Percentiles rank a stretch among this genome's conserved stretches.
Evolutionary conservation across 768 basidiomycete genomes (phyloP).

Genomic region (Boletus rubescentipes): DNA sequence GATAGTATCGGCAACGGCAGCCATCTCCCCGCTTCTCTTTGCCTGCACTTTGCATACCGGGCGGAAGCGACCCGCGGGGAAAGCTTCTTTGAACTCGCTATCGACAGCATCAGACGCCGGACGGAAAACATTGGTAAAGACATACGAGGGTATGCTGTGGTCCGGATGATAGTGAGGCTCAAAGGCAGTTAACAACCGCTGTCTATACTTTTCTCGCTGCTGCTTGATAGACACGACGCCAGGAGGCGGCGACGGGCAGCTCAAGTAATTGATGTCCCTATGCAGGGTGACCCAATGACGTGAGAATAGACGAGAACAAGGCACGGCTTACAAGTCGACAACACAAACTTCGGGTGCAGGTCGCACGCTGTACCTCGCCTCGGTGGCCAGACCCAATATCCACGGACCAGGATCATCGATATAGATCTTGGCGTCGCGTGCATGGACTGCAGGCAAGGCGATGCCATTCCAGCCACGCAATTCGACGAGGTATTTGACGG

Average conservation of each 20-base stretch:
- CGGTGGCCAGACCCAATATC: slow-evolving; percentile 88
- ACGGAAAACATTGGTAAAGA: not conserved
- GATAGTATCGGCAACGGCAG: slow-evolving; percentile 86
- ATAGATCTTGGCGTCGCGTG: slow-evolving; percentile 88
- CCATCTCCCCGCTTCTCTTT: slow-evolving; percentile 73
- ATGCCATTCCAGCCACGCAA: slow-evolving; percentile 92
- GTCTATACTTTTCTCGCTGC: slow-evolving; percentile 78
- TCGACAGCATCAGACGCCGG: slow-evolving; percentile 3
- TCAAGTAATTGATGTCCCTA: slow-evolving; percentile 84
- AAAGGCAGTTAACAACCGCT: slow-evolving; percentile 72
- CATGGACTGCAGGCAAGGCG: slow-evolving; percentile 77
- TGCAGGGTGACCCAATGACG: not conserved
- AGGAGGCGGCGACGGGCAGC: slow-evolving; percentile 75
- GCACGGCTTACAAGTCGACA: slow-evolving; percentile 69
- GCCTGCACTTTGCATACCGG: slow-evolving; percentile 90
- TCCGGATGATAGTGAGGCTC: slow-evolving; percentile 89
- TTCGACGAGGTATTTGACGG: slow-evolving; percentile 89
- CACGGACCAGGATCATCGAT: slow-evolving; percentile 97
- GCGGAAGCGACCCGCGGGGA: slow-evolving; percentile 88
- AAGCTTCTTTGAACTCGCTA: slow-evolving; percentile 93
- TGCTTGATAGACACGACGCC: slow-evolving; percentile 75
- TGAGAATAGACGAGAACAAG: not conserved
- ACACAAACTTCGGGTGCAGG: slow-evolving; percentile 81
- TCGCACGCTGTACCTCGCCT: slow-evolving; percentile 76
- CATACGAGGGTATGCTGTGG: slow-evolving; percentile 72